Percentiles rank a stretch among this genome's conserved stretches.
Evolutionary conservation across 2,329 filamentous ascomycete genomes (phyloP).

Genomic region (Lasiodiplodia hormozganensis): DNA sequence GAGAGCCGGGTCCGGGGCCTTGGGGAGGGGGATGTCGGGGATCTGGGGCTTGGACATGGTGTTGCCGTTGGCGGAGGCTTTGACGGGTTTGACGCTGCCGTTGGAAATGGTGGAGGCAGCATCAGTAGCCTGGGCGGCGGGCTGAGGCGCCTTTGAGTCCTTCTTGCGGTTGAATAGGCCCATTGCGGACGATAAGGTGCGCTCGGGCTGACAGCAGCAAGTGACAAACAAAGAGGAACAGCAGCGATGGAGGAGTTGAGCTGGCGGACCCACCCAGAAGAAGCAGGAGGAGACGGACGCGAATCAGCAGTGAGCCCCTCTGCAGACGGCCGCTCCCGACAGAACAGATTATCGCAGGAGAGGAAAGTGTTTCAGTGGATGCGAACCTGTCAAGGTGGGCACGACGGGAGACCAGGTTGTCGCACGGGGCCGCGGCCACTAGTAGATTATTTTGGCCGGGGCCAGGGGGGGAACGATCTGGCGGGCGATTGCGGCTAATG

Average conservation of each 20-base stretch:
- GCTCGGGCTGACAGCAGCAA: slow-evolving; percentile 25
- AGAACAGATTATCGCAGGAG: slow-evolving; percentile 18
- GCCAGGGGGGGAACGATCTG: slow-evolving; percentile 8
- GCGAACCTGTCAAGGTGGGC: slow-evolving; percentile 21
- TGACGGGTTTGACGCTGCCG: slow-evolving; percentile 58
- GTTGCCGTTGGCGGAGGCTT: slow-evolving; percentile 46
- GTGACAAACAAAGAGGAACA: slow-evolving; percentile 25
- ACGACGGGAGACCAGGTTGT: slow-evolving; percentile 1
- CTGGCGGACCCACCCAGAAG: slow-evolving; percentile 22
- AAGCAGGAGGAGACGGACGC: slow-evolving; percentile 16
- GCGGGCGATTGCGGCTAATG: slow-evolving; percentile 17
- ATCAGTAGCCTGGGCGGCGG: slow-evolving; percentile 35
- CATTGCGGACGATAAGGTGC: slow-evolving; percentile 44
- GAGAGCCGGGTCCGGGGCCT: slow-evolving; percentile 82
- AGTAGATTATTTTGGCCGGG: slow-evolving; percentile 2
- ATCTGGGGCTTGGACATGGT: slow-evolving; percentile 55
- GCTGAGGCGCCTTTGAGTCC: slow-evolving; percentile 47
- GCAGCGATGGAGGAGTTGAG: slow-evolving; percentile 23
- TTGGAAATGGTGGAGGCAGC: slow-evolving; percentile 54
- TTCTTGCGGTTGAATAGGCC: slow-evolving; percentile 61
- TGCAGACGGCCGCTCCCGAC: slow-evolving; percentile 24
- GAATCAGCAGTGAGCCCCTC: slow-evolving; percentile 23
- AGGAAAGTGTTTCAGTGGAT: slow-evolving; percentile 22
- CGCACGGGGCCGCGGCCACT: slow-evolving; percentile 21
- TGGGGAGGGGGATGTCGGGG: slow-evolving; percentile 80